A percentile compares a stretch with the other conserved stretches of the same genome.
phyloP scores from a whole-genome alignment of 768 basidiomycete genomes.

The Tulasnella sp. region DNA sequence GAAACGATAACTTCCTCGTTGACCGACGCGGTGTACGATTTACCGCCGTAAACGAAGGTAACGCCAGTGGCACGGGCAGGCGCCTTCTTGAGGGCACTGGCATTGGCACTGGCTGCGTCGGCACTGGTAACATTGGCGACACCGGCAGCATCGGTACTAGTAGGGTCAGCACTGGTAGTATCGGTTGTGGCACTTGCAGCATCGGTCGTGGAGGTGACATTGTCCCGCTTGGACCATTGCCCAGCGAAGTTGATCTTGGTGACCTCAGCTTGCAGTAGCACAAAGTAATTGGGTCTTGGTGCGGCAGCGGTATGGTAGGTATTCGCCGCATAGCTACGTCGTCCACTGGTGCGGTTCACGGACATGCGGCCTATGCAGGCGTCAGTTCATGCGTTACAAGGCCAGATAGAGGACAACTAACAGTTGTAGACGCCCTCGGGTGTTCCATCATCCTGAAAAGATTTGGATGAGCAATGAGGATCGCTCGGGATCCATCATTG shows the following conservation, averaged over 20 bases:
- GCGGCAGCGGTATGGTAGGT: neutral
- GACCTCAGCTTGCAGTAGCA: neutral
- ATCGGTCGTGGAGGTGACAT: neutral
- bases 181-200: neutral
- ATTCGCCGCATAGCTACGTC: conserved; percentile 9
- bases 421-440: conserved; percentile 6
- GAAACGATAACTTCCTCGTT: conserved; percentile 41
- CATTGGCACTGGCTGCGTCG: too few relatives aligned
- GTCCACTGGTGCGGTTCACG: conserved; percentile 6
- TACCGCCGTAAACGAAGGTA: conserved; percentile 30
- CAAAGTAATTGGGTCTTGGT: conserved; percentile 6
- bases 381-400: neutral
- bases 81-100: too few relatives aligned
- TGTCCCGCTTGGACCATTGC: neutral
- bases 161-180: neutral
- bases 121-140: too few relatives aligned
- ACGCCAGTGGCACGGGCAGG: conserved; percentile 41
- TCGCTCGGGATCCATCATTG: neutral
- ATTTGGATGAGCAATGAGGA: neutral
- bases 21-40: conserved; percentile 29
- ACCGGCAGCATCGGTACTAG: neutral
- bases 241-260: conserved; percentile 3
- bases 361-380: neutral
- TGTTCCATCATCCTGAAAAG: neutral
- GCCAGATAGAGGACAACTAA: neutral